Evolutionary conservation across 2,329 filamentous ascomycete species (phyloP).

Genomic region (Fusarium nisikadoi): DNA sequence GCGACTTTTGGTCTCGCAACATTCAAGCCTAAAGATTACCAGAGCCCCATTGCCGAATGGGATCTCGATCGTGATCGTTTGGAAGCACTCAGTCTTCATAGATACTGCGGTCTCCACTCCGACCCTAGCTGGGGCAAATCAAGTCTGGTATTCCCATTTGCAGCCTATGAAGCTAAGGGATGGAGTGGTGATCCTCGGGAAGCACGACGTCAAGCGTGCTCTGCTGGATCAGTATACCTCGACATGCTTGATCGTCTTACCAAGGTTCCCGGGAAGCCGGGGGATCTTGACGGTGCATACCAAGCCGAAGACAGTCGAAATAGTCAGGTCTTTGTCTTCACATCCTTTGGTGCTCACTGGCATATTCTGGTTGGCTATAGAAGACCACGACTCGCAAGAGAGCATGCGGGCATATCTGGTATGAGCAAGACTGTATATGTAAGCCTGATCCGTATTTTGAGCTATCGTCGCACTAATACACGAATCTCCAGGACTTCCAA

Average conservation of each 20-base stretch:
- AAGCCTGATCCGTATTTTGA: neutral
- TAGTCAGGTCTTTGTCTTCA: conserved; percentile 3
- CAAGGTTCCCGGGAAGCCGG: neutral
- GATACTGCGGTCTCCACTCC: neutral
- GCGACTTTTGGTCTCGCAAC: conserved; percentile 4
- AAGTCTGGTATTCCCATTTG: neutral
- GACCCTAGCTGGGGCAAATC: neutral
- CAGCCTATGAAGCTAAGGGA: conserved; percentile 5
- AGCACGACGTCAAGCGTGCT: neutral
- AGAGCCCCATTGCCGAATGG: neutral
- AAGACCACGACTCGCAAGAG: neutral
- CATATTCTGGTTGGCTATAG: conserved; percentile 1
- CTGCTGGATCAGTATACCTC: neutral
- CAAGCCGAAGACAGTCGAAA: neutral
- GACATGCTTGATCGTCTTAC: neutral
- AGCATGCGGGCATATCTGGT: neutral
- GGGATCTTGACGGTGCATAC: neutral
- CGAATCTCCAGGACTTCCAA: neutral
- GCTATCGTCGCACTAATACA: neutral
- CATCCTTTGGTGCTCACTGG: conserved; percentile 8
- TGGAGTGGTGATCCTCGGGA: conserved; percentile 1
- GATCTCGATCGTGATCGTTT: neutral
- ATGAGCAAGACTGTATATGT: neutral
- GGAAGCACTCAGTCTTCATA: neutral
- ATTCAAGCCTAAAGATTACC: neutral